These are phyloP conservation scores for Maudiozyma serrabonitensis DNA, from an alignment of 805 yeast genomes.

Conservation along the genomic window DNA sequence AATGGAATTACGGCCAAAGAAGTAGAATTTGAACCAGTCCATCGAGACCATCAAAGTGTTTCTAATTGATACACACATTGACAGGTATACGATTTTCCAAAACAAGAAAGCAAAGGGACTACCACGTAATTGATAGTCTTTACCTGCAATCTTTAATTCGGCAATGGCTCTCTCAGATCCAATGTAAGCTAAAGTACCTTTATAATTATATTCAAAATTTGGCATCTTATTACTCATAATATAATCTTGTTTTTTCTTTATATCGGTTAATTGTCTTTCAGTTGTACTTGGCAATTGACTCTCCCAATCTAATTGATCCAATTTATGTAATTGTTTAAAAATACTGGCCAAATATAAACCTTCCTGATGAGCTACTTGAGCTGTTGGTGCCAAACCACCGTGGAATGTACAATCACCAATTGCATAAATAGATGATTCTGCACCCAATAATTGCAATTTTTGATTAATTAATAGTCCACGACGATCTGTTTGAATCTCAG, in stretches of 20 bases:
- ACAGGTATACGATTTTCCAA: constrained; percentile 91
- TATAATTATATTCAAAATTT: constrained; percentile 73
- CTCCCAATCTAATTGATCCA: constrained; percentile 47
- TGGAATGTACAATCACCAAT: constrained; percentile 89
- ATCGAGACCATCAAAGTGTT: constrained; percentile 76
- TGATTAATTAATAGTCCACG: constrained; percentile 86
- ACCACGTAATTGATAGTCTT: constrained; percentile 76
- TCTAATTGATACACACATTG: constrained; percentile 84
- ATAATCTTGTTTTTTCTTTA: constrained; percentile 25
- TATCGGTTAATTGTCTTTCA: constrained; percentile 6
- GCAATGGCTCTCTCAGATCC: constrained; percentile 93
- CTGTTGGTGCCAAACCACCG: constrained; percentile 88
- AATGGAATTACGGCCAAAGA: constrained; percentile 80
- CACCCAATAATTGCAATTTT: constrained; percentile 71
- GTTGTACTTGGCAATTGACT: constrained; percentile 14
- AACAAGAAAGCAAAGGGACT: constrained; percentile 82
- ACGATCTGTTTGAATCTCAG: constrained; percentile 59
- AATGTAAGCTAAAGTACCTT: constrained; percentile 90
- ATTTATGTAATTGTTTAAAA: constrained; percentile 53
- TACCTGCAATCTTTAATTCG: constrained; percentile 69
- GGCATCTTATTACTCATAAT: constrained; percentile 35
- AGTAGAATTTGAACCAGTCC: constrained; percentile 82
- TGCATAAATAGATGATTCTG: constrained; percentile 67
- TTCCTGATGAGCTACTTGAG: constrained; percentile 95
- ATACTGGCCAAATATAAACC: constrained; percentile 71